These are phyloP conservation scores for Tuber brumale DNA, from an alignment of 495 filamentous ascomycete genomes.

Conservation along the genomic window DNA sequence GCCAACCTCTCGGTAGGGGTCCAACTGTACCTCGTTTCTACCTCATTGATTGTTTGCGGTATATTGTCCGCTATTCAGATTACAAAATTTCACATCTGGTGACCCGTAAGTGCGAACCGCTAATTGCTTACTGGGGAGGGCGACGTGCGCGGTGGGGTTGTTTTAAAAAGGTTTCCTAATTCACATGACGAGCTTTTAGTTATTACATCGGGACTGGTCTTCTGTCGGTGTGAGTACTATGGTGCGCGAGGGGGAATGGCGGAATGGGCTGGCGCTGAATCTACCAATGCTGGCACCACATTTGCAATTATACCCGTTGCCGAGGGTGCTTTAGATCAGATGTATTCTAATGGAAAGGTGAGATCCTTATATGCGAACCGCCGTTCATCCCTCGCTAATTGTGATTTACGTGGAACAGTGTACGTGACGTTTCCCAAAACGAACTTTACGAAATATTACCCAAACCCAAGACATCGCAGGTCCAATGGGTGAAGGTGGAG, in stretches of 20 bases:
- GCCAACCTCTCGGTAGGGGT: slow-evolving; percentile 59
- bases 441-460: not conserved
- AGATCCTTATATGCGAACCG: not conserved
- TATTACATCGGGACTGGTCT: slow-evolving; percentile 82
- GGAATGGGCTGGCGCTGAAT: not conserved
- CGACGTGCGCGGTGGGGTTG: not conserved
- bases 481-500: slow-evolving; percentile 55
- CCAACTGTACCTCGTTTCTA: slow-evolving; percentile 80
- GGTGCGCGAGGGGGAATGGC: not conserved
- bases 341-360: slow-evolving; percentile 69
- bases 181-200: slow-evolving; percentile 13
- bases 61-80: slow-evolving; percentile 75
- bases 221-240: slow-evolving; percentile 59
- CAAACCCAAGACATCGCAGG: slow-evolving; percentile 48
- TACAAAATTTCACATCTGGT: slow-evolving; percentile 70
- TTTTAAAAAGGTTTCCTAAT: not conserved
- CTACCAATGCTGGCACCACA: slow-evolving; percentile 60
- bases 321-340: slow-evolving; percentile 67
- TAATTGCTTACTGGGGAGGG: not conserved
- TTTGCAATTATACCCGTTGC: slow-evolving; percentile 89
- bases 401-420: slow-evolving; percentile 15
- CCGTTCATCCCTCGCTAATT: slow-evolving; percentile 6
- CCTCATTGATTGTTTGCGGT: slow-evolving; percentile 79
- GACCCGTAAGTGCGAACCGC: slow-evolving; percentile 48
- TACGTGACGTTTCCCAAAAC: slow-evolving; percentile 6